Base-by-base conservation (phyloP, 441 rosid genomes). In the Breynia disticha region DNA sequence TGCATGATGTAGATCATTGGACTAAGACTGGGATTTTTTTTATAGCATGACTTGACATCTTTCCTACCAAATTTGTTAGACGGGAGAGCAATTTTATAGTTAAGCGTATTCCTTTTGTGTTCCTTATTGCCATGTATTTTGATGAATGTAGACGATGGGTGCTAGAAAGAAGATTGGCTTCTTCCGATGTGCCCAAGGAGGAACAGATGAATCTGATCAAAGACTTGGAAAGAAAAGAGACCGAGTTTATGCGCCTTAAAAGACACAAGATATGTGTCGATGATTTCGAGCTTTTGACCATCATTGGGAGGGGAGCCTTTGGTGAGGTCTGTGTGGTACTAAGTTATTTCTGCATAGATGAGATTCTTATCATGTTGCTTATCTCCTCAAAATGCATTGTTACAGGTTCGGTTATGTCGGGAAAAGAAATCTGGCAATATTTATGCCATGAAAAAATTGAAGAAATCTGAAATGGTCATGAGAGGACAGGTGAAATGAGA, bases 351-450 rank as follows among this genome's bases (percentile, higher is more conserved):
- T 37, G 46, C 47, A 17, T 57, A 35, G 46, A 61, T 50, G 32
- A 48, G 41, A 18, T 28, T 16, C n/a, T 56, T 56, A 46, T 62
- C 49, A 18, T 58, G 35, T 50, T 53, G 53, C 7, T 48, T 44
- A 24, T 60, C 70, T 70, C 32, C 54, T 69, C 47, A 53, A 60
- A 48, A 48, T 65, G 60, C 77, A 85, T 41, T 41, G n/a, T 15
- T 41, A 3, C 9, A 41, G 98, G 98, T 90, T 65, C 85, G 82
- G 47, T 56, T 90, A 64, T 85, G 95, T 57, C 79, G 87, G 45
- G 96, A 90, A 87, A 90, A 80, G 77, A 90, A 90, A 70, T 90
- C 98, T 62, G 96, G 95, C 56, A 80, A 85, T 62, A 90, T 90
- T 48, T 90, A 80, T 78, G 98, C 98, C 45, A 90, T 90, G 98